Evolutionary conservation across 177 flowering plant genomes (phyloP), one percentile per base, ranked within the genome.

Genomic region (Tripterygium wilfordii): DNA sequence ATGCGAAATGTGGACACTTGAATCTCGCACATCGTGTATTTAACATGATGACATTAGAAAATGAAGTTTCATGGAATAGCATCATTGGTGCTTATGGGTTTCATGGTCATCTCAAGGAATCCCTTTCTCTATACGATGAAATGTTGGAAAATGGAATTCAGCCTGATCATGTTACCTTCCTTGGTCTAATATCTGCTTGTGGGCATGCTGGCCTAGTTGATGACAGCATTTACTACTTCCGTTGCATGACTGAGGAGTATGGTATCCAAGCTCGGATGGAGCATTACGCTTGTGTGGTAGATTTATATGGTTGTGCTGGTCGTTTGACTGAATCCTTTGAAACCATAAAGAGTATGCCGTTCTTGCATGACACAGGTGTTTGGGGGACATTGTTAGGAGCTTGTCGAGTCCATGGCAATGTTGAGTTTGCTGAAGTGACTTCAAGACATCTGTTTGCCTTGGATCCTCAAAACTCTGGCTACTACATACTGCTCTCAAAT

Each of bases 371-470:
- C 72, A 77, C 83, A n/a, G 94, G 88, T 43, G 69, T 80, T 20
- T 88, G 96, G 96, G 96, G 85, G 20, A 77, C 94, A 21, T 45
- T 88, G 49, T 77, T 88, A 26, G 96, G 94, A 27, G 88, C 96
- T 21, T 80, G 80, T 40, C 58, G 81, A 45, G 56, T 79, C 22
- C 82, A 85, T 62, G 76, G 81, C 22, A 64, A 85, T 49, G 77
- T 81, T 28, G 84, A 85, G 53, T 70, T 80, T 29, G 88, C 95
- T 26, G 78, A 79, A 63, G 43, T 75, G 43, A 88, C 88, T 47
- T 70, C 85, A 23, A 57, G 48, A 21, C 67, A 76, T 58, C 69
- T 85, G 12, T 67, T 85, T 44, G 63, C 68, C 10, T 42, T 88
- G 66, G 96, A 88, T 46, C 90, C 88, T 24, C 55, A 64, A 51